Percentiles rank a stretch among this genome's conserved stretches.
Conservation (phyloP, 2,329 filamentous ascomycete species). For the Cordyceps cicadae region DNA sequence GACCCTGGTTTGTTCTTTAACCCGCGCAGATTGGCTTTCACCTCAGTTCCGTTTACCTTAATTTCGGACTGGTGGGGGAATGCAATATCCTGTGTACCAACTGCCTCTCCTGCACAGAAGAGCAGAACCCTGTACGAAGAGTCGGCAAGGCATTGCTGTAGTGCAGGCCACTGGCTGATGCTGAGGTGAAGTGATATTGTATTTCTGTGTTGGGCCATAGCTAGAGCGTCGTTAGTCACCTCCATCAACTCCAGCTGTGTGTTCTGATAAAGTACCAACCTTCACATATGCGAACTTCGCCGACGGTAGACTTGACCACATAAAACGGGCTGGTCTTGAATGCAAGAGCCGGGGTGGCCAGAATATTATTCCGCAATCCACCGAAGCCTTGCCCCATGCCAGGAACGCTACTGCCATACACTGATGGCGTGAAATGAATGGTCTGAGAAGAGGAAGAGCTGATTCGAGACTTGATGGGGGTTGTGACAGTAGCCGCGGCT, state of each 20-base stretch:
- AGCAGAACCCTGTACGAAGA: slow-evolving; percentile 66
- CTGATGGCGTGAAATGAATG: slow-evolving; percentile 6
- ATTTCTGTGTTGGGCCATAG: slow-evolving; percentile 46
- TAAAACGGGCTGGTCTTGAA: slow-evolving; percentile 82
- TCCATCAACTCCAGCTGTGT: too few species aligned
- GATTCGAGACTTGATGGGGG: slow-evolving; percentile 14
- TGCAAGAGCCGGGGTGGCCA: slow-evolving; percentile 15
- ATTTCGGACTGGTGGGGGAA: slow-evolving; percentile 93
- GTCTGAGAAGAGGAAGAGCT: slow-evolving; percentile 12
- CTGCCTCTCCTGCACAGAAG: slow-evolving; percentile 65
- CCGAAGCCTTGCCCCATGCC: slow-evolving; percentile 5
- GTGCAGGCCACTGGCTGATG: slow-evolving; percentile 42
- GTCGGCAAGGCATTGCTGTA: slow-evolving; percentile 51
- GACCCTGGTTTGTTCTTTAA: slow-evolving; percentile 95
- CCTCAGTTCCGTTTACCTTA: slow-evolving; percentile 77
- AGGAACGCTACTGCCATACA: slow-evolving; percentile 4
- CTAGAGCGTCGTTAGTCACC: slow-evolving; percentile 34
- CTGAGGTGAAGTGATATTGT: slow-evolving; percentile 38
- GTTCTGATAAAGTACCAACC: slow-evolving; percentile 39
- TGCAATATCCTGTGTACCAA: slow-evolving; percentile 63
- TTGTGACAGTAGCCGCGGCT: slow-evolving; percentile 12
- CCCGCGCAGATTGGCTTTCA: slow-evolving; percentile 88
- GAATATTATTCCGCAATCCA: slow-evolving; percentile 14
- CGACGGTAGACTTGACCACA: slow-evolving; percentile 56
- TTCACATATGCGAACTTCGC: slow-evolving; percentile 60